A percentile compares a stretch with the other conserved stretches of the same genome.
Evolutionary conservation across 345 rosid species (phyloP).

Genomic region (Tarenaya hassleriana): DNA sequence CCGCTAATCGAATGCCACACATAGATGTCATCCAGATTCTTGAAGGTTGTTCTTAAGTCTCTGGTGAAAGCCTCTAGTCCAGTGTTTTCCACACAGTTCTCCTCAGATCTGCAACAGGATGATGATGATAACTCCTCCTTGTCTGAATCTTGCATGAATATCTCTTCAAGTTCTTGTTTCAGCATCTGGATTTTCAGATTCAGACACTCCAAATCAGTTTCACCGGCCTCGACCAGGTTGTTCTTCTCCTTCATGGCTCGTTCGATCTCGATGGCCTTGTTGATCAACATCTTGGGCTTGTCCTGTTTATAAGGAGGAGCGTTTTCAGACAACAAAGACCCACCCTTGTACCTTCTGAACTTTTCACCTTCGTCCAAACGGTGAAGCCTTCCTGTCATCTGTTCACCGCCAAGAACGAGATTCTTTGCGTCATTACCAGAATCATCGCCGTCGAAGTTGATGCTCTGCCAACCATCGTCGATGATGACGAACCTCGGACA

Average conservation of each 20-base stretch:
- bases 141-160: slow-evolving; percentile 27
- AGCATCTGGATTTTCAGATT: slow-evolving; percentile 37
- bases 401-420: slow-evolving; percentile 79
- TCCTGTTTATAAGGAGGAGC: slow-evolving; percentile 47
- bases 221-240: slow-evolving; percentile 27
- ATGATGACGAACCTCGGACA: slow-evolving; percentile 72
- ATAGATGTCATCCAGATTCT: slow-evolving; percentile 60
- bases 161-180: slow-evolving; percentile 43
- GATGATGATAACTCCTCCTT: no score
- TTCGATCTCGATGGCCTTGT: slow-evolving; percentile 66
- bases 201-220: slow-evolving; percentile 8
- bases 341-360: slow-evolving; percentile 56
- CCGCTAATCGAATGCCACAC: slow-evolving; percentile 39
- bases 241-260: slow-evolving; percentile 45
- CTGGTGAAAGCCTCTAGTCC: slow-evolving; percentile 37
- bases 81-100: no score
- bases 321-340: slow-evolving; percentile 39
- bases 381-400: slow-evolving; percentile 74
- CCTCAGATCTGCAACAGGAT: no score
- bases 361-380: slow-evolving; percentile 61
- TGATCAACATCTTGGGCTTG: slow-evolving; percentile 61
- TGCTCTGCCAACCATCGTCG: slow-evolving; percentile 89
- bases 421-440: slow-evolving; percentile 41
- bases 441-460: slow-evolving; percentile 46
- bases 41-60: slow-evolving; percentile 58